Base-by-base conservation (phyloP, 352 stramenopile species). In the Phytophthora macrochlamydospora region DNA sequence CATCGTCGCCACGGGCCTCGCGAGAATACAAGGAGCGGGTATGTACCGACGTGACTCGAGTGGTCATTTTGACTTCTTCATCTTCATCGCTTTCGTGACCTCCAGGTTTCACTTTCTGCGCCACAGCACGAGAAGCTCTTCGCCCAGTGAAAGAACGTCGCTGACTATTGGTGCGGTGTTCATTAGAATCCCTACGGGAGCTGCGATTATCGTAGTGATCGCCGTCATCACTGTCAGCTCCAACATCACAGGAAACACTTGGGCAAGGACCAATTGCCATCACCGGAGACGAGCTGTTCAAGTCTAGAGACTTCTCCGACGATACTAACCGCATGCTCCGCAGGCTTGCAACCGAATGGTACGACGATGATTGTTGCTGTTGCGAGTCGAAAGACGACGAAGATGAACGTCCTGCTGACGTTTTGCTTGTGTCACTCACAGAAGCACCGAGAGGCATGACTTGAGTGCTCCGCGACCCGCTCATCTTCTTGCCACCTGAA, bases 391-490 rank as follows among this genome's bases (percentile, higher is more conserved):
- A 24, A 24, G 18, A 62, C 6, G 65, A 56, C 29, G 57, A 65
- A 30, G 67, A 65, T 28, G 37, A 33, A 6, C 59, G 56, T 30
- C 54, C 35, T 6, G 35, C 11, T 9, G 49, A 53, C 1, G 50
- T 55, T 13, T 53, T 65, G 54, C 28, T 65, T 1, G 13, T 58
- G 24, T 69, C 65, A 53, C 28, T 63, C 1, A 52, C 53, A 12
- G 38, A 54, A 32, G 42, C 37, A 12, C 62, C 50, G 40, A 89
- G 66, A 0, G 79, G 82, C 74, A 85, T 83, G 13, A 89, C 78
- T 55, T 91, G 82, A 1, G 79, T 91, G 65, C 74, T 89, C 28
- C 82, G 73, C 37, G 79, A 89, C 12, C 59, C 48, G n/a, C 59
- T 75, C 4, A 89, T 73, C 13, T 80, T 78, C 65, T 81, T 82